phyloP scores from a whole-genome alignment of 176 grass and related monocot genomes.

The Canna indica region DNA sequence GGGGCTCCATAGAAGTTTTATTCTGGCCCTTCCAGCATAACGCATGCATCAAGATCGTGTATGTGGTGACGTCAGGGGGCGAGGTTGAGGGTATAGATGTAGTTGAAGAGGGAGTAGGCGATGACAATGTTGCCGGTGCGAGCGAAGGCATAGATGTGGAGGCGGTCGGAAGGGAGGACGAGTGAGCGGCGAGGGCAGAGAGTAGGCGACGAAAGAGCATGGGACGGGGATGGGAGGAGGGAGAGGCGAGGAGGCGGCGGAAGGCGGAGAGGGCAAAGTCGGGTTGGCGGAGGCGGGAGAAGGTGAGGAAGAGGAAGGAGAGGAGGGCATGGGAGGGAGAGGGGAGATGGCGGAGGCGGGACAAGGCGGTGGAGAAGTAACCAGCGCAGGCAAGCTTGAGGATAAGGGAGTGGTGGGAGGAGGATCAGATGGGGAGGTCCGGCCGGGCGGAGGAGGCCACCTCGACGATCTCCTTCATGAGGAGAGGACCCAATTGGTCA shows the following conservation, averaged over 20 bases:
- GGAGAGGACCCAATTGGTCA: slow-evolving; percentile 47
- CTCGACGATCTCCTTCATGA: slow-evolving; percentile 50
- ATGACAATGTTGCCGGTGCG: slow-evolving; percentile 42
- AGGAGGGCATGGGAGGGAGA: slow-evolving; percentile 49
- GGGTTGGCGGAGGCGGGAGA: slow-evolving; percentile 3
- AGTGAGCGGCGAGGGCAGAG: slow-evolving; percentile 40
- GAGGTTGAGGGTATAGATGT: slow-evolving; percentile 36
- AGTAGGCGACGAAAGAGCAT: slow-evolving; percentile 15
- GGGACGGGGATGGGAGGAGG: slow-evolving; percentile 31
- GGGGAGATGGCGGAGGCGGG: slow-evolving; percentile 36
- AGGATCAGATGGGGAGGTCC: slow-evolving; percentile 30
- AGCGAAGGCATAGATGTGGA: slow-evolving; percentile 54
- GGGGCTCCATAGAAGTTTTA: too few species aligned
- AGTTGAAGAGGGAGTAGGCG: slow-evolving; percentile 53
- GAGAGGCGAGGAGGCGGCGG: slow-evolving; percentile 28
- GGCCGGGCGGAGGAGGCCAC: slow-evolving; percentile 44
- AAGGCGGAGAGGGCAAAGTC: slow-evolving; percentile 29
- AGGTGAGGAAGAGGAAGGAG: slow-evolving; percentile 33
- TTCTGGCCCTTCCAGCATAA: slow-evolving; percentile 57
- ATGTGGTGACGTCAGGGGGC: slow-evolving; percentile 44
- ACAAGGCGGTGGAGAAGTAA: slow-evolving; percentile 11
- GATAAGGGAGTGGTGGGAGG: slow-evolving; percentile 35
- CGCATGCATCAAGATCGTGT: slow-evolving; percentile 46
- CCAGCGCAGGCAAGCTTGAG: slow-evolving; percentile 28
- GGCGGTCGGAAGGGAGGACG: slow-evolving; percentile 35